A percentile compares a stretch with the other conserved stretches of the same genome.
Conservation (phyloP, 2,329 filamentous ascomycete species). For the Hymenoscyphus linearis region DNA sequence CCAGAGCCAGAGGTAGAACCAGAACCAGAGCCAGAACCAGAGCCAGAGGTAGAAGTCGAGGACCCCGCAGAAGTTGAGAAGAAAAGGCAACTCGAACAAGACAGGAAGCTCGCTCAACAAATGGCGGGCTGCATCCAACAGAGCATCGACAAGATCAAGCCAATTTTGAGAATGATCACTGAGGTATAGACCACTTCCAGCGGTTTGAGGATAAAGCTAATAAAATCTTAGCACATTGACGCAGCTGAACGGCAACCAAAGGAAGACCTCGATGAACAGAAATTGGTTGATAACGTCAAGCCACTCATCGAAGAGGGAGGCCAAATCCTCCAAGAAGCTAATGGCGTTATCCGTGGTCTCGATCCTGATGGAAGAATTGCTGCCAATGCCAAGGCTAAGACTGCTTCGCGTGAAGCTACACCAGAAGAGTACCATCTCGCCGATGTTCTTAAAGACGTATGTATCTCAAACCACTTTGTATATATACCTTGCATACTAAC, state of each 20-base stretch:
- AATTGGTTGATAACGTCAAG: constrained; percentile 78
- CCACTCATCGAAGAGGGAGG: constrained; percentile 84
- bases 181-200: constrained; percentile 47
- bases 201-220: constrained; percentile 12
- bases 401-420: constrained; percentile 67
- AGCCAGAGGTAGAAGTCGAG: constrained; percentile 42
- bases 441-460: constrained; percentile 71
- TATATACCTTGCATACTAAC: neutral
- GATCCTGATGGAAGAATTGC: constrained; percentile 86
- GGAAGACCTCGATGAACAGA: constrained; percentile 86
- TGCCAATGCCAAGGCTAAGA: constrained; percentile 76
- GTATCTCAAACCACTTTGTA: constrained; percentile 13
- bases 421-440: constrained; percentile 82
- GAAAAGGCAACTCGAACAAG: constrained; percentile 54
- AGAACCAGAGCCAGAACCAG: constrained; percentile 39
- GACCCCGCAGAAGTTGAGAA: constrained; percentile 50
- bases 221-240: constrained; percentile 59
- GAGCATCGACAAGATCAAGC: constrained; percentile 77
- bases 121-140: constrained; percentile 69
- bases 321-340: constrained; percentile 77
- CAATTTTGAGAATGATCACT: constrained; percentile 80
- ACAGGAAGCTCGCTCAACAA: constrained; percentile 71
- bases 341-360: constrained; percentile 79
- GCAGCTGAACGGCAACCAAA: constrained; percentile 73
- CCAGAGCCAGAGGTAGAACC: constrained; percentile 38